Evolutionary conservation across 352 stramenopile species (phyloP), one percentile per base, ranked within the genome.

Genomic region (Pythium rhizo-oryzae): DNA sequence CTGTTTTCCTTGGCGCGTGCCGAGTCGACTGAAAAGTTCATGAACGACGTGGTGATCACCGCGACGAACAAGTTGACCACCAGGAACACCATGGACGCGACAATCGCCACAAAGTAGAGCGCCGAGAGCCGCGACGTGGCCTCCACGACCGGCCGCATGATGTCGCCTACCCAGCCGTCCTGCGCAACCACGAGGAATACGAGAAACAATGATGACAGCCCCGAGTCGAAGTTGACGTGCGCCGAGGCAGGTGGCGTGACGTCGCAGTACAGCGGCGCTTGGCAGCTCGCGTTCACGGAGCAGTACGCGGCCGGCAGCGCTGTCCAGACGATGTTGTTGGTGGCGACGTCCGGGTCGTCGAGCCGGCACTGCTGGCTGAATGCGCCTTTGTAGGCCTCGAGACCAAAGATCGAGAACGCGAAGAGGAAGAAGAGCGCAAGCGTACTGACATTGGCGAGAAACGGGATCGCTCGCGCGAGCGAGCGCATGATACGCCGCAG

Each of bases 1-100:
- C 18, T 11, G 19, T 55, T 47, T 15, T 65, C 60, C 54, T 47
- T 49, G 8, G 28, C 55, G 21, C 39, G 54, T 18, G 46, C 39
- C 35, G 53, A 52, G 9, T 89, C 85, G 15, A 89, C 72, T 12
- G 81, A 85, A 37, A 91, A 91, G 50, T 88, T 93, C 84, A 94
- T 94, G 60, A 94, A 94, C 16, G 84, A 80, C 4, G 85, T 94
- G 6, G 85, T 94, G 67, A 94, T 94, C 28, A 92, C 85, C 12
- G 85, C 85, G 19, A 94, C 85, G 46, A 94, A 94, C 8, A 94
- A 59, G 41, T 94, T 94, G 35, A 94, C 83, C 41, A 92, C 85
- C 16, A 94, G 78, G 44, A 94, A 92, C 9, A 94, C 85, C 79
- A 94, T 88, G 30, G 81, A 84, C 4, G 75, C 75, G 35, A 94